Percentiles rank a stretch among this genome's conserved stretches.
phyloP scores from a whole-genome alignment of 1,284 basidiomycete genomes.

The Rhodotorula sp. region DNA sequence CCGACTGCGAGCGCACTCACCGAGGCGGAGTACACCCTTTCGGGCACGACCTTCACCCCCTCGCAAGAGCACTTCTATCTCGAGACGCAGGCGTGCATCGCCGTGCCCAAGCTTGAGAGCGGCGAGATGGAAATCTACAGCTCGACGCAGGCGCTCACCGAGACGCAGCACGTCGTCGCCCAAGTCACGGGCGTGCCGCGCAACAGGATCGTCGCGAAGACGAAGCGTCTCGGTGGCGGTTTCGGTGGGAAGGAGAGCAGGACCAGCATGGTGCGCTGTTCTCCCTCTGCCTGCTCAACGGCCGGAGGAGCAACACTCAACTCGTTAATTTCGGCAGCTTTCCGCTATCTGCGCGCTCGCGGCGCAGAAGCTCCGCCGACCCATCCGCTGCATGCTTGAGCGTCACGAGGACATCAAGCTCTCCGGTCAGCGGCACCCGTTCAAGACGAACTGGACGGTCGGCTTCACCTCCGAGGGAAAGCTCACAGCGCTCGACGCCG shows the following conservation, averaged over 20 bases:
- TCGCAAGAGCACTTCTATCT: slow-evolving; percentile 45
- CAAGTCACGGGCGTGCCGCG: slow-evolving; percentile 50
- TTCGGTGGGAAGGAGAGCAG: slow-evolving; percentile 52
- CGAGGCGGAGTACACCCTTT: slow-evolving; percentile 44
- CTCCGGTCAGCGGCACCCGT: slow-evolving; percentile 52
- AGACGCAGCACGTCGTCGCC: slow-evolving; percentile 51
- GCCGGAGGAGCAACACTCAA: too few relatives aligned
- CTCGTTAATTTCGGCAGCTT: slow-evolving; percentile 39
- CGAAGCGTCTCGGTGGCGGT: slow-evolving; percentile 51
- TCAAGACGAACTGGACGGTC: slow-evolving; percentile 50
- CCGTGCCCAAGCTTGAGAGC: slow-evolving; percentile 50
- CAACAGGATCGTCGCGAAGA: slow-evolving; percentile 48
- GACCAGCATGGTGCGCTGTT: slow-evolving; percentile 12
- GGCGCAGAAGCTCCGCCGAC: slow-evolving; percentile 48
- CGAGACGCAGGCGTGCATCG: slow-evolving; percentile 51
- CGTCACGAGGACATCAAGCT: slow-evolving; percentile 52
- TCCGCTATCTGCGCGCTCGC: slow-evolving; percentile 47
- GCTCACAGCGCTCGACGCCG: slow-evolving; percentile 48
- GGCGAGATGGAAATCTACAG: slow-evolving; percentile 51
- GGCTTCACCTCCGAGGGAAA: slow-evolving; percentile 50
- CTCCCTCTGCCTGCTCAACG: too few relatives aligned
- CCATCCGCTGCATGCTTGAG: slow-evolving; percentile 51
- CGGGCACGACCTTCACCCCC: slow-evolving; percentile 49
- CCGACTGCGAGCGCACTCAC: slow-evolving; percentile 40
- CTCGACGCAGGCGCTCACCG: slow-evolving; percentile 51